Base-by-base conservation (phyloP, 2,329 filamentous ascomycete species). In the Exophiala viscosa region DNA sequence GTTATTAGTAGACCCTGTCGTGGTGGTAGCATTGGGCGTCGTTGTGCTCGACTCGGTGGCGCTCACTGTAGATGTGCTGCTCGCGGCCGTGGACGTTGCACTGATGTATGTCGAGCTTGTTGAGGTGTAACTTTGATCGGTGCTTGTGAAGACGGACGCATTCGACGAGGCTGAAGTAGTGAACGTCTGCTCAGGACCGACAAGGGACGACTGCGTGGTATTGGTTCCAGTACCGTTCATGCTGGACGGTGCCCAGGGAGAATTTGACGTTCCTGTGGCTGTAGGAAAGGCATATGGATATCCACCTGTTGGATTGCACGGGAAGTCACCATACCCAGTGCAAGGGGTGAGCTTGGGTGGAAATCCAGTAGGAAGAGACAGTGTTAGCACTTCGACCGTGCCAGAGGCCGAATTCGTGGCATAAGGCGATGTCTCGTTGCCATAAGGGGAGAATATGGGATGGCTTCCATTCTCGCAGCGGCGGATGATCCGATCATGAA, bases 391-490 rank as follows among this genome's bases (percentile, higher is more conserved):
- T 8, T n/a, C 28, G 17, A 23, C 28, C 14, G 18, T 23, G 14
- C 18, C n/a, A 42, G 17, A 23, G 20, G 20, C 38, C 13, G 40
- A 23, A 6, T 11, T 18, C n/a, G 15, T 40, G 15, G 18, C 45
- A 38, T 31, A 52, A 6, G 41, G 31, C 13, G 15, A 38, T 13
- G 55, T 51, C 2, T 48, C 44, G 35, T 55, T 58, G 41, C 46
- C 41, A 45, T 49, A 52, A 17, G 35, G 43, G 42, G 41, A 50
- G 13, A 46, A 38, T 10, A 28, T 20, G 10, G 44, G 31, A 39
- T 49, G 44, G 17, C 52, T 51, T 45, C 57, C 51, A 14, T 58
- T 60, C 31, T 51, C 52, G 34, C 51, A 60, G 31, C 52, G 52
- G 18, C 49, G 57, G 15, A 59, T 18, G 31, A 52, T 14, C 17